Evolutionary conservation across 768 basidiomycete species (phyloP), one percentile per base, ranked within the genome.

Genomic region (Boletus reticuloceps): DNA sequence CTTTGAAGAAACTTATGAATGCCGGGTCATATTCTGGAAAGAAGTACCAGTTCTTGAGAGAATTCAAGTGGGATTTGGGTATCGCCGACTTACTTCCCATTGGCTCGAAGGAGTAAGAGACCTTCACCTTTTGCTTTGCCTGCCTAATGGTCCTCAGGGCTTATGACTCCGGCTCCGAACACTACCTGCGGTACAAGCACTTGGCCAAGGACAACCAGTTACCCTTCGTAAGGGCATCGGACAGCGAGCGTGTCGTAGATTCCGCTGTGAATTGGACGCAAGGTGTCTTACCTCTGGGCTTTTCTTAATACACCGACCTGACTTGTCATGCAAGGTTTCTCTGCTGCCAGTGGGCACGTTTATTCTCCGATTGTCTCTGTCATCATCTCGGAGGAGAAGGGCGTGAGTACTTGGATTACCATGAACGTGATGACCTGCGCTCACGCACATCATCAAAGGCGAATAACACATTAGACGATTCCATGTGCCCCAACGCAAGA

Each of bases 201-300:
- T 69, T 89, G 6, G 63, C 88, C 27, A 67, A 67, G 22, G 49
- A 71, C 12, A 61, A 72, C 6, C 73, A 76, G 50, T 51, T 82
- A 2, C 87, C 87, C 2, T 85, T 83, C 37, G 73, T 83, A 6
- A 72, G 83, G 14, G 71, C 82, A 0, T 77, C 80, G 1, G 75
- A 78, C 16, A 77, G 78, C 3, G 63, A 72, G 10, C 81, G 91
- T 14, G 88, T 91, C 5, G 74, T 90, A 4, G 69, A 79, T 17
- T 84, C 86, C 19, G 89, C 89, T 1, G 73, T 65, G 7, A 89
- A 89, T 62, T 92, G 91, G 89, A 76, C 77, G 3, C 72, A 74
- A 55, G 90, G 89, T 84, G 58, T 38, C 11, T 32, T 22, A 1
- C 6, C 3, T 7, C 19, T 11, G 3, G 8, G n/a, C 16, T 39